Base-by-base conservation (phyloP, 78 protist genomes). In the Pelomyxa schiedti region DNA sequence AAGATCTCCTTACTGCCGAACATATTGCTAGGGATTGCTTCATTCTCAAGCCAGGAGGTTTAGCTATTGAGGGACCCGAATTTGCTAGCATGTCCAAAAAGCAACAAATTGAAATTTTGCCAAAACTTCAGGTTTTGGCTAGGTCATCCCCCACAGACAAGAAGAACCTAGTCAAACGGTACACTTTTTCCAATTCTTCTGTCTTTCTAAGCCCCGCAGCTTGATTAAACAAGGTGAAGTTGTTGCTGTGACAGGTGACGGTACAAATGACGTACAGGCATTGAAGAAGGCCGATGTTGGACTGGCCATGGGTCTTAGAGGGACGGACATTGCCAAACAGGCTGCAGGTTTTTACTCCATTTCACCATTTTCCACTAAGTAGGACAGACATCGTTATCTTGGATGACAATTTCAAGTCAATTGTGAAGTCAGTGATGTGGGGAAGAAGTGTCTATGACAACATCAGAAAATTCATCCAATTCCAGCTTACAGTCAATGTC, bases 161-260 rank as follows among this genome's bases (percentile, higher is more conserved):
- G 84, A 84, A 77, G 43, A 66, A 32, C 24, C 73, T 97, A 3
- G 99, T 97, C 65, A 75, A 75, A 22, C 70, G 86, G n/a, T n/a
- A n/a, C n/a, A n/a, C n/a, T n/a, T n/a, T n/a, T n/a, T n/a, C n/a
- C n/a, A n/a, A n/a, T n/a, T n/a, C n/a, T n/a, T n/a, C n/a, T n/a
- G n/a, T n/a, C n/a, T n/a, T n/a, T n/a, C n/a, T n/a, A n/a, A n/a
- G n/a, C n/a, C n/a, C n/a, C n/a, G n/a, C n/a, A n/a, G n/a, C n/a
- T 0, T 63, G n/a, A 78, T 72, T 67, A 66, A 36, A 42, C 39
- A 53, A 16, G 94, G 92, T 52, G 92, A 94, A 39, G 93, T 94
- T 35, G 99, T 97, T 3, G 99, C 98, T 9, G 98, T 93, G 30
- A 88, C 92, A 26, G 92, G 99, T 29, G 99, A 97, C 76, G 99